Evolutionary conservation across 768 basidiomycete genomes (phyloP), one percentile per base, ranked within the genome.

Genomic region (Cystobasidium onofrii): DNA sequence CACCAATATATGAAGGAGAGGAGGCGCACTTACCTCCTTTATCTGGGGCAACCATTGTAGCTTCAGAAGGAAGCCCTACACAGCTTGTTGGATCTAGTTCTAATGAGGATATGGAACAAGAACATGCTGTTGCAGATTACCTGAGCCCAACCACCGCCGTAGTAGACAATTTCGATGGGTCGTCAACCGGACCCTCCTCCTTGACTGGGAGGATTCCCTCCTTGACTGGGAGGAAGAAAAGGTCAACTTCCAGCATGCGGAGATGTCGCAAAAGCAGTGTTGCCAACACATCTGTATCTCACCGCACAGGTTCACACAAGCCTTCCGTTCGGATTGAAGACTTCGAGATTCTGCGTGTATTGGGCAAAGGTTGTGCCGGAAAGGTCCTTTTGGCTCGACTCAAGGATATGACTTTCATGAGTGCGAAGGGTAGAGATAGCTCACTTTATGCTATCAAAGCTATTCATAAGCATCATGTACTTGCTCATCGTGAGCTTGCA

Each of bases 311-410:
- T 43, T 23, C 31, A 20, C 54, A 10, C 50, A 74, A 75, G 83
- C 84, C 54, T 86, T 98, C 73, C 86, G 23, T 67, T 29, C 15
- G 65, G 27, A 67, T 52, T 20, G 65, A 91, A 76, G 93, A 97
- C 83, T 99, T 99, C 80, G 92, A 98, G 83, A 91, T 98, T 87
- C 88, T 97, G 85, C 87, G 92, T 18, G 95, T 98, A 36, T 83
- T 99, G 15, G 96, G 96, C 20, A 96, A 93, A 82, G 96, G 96
- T 0, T 97, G 94, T 79, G 95, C 96, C 2, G 96, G 95, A 61
- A 96, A 97, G 81, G 82, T 84, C 20, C 82, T 98, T 46, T 86
- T 98, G 69, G 95, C 97, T 61, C 86, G 87, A 77, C 88, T 95
- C 78, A 90, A 89, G 82, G 82, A 83, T 29, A 27, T 23, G 15